A percentile compares a stretch with the other conserved stretches of the same genome.
These are phyloP conservation scores for Digitaria exilis DNA, from an alignment of 202 grass and related monocot genomes.

Conservation along the genomic window DNA sequence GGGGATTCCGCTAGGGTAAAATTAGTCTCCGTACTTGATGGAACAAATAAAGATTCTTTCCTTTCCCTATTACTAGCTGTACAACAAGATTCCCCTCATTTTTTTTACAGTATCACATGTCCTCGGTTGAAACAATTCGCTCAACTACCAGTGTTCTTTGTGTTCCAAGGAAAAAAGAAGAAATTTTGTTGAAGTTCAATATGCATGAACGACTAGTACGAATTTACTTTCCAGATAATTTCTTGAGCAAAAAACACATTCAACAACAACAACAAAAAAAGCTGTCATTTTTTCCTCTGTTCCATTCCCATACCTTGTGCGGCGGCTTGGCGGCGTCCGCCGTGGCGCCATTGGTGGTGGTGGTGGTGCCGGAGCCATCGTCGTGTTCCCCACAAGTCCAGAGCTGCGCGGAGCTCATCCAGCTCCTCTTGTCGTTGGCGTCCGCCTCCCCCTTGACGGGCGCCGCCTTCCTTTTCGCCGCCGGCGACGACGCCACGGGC, in stretches of 20 bases:
- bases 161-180: not conserved
- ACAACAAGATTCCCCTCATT: not conserved
- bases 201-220: not conserved
- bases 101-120: not conserved
- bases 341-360: constrained; percentile 39
- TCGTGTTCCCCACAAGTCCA: constrained; percentile 61
- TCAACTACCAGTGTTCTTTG: not conserved
- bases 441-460: constrained; percentile 16
- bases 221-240: not conserved
- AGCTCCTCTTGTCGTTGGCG: constrained; percentile 76
- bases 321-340: not conserved
- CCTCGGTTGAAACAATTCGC: not conserved
- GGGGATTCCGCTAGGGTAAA: not conserved
- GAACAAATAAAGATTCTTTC: not conserved
- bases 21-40: not conserved
- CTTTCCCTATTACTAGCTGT: not conserved
- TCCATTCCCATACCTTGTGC: constrained; percentile 51
- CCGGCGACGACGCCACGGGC: too few relatives aligned
- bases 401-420: constrained; percentile 96
- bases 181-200: not conserved
- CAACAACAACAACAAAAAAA: not conserved
- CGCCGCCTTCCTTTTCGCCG: too few relatives aligned
- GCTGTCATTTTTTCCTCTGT: not conserved
- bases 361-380: constrained; percentile 20
- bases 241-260: not conserved